These are phyloP conservation scores for Boletus sensibilis DNA, from an alignment of 768 basidiomycete species.

Conservation along the genomic window DNA sequence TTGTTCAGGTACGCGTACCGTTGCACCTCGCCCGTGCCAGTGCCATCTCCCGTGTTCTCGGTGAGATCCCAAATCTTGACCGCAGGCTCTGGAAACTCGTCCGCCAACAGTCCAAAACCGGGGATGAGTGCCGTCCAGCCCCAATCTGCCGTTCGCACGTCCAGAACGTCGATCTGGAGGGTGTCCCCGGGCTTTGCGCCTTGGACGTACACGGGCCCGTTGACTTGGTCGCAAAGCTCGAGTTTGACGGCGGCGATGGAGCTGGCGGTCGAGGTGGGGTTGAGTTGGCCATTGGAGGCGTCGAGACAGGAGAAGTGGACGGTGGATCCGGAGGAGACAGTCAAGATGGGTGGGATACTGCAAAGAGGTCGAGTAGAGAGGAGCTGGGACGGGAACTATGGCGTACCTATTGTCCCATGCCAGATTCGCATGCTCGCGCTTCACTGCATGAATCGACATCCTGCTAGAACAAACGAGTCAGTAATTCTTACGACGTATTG, in stretches of 20 bases:
- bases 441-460: constrained; percentile 55
- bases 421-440: constrained; percentile 51
- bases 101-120: constrained; percentile 56
- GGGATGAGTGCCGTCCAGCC: constrained; percentile 62
- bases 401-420: constrained; percentile 60
- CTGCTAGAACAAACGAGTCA: background rate
- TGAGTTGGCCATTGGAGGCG: constrained; percentile 61
- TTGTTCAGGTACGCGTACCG: constrained; percentile 51
- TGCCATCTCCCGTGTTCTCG: constrained; percentile 15
- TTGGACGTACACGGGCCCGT: constrained; percentile 55
- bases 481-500: background rate
- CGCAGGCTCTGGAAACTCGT: constrained; percentile 51
- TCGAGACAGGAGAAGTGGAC: constrained; percentile 63
- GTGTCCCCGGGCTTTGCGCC: constrained; percentile 56
- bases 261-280: constrained; percentile 37
- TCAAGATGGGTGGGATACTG: constrained; percentile 53
- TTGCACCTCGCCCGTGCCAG: constrained; percentile 19
- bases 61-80: constrained; percentile 55
- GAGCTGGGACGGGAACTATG: background rate
- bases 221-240: constrained; percentile 54
- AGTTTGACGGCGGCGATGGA: constrained; percentile 44
- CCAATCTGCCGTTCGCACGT: constrained; percentile 54
- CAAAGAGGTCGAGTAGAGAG: background rate
- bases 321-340: constrained; percentile 50
- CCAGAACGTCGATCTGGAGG: constrained; percentile 56